These are phyloP conservation scores for Quercus bicolor DNA, from an alignment of 306 rosid genomes.

Conservation along the genomic window DNA sequence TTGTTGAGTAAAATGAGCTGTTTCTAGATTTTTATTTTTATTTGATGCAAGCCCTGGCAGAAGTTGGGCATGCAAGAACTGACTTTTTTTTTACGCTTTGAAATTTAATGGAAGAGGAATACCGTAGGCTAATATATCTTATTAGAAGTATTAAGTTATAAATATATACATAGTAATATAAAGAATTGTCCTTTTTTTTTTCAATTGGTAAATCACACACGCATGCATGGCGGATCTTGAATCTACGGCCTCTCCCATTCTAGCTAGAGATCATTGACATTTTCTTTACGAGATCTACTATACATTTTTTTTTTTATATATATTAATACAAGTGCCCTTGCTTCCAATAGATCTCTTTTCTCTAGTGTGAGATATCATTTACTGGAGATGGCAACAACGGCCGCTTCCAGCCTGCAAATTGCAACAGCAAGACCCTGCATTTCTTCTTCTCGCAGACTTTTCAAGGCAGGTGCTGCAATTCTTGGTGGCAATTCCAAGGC, in stretches of 20 bases:
- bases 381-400: slow-evolving; percentile 60
- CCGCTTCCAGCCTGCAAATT: slow-evolving; percentile 62
- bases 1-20: neutral
- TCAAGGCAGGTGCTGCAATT: slow-evolving; percentile 27
- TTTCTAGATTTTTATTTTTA: neutral
- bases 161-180: no score
- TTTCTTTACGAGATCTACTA: neutral
- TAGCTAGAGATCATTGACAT: neutral
- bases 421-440: slow-evolving; percentile 50
- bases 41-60: neutral
- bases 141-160: neutral
- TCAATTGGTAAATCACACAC: neutral
- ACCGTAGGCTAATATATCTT: neutral
- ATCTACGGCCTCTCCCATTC: neutral
- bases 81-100: neutral
- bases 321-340: slow-evolving; percentile 15
- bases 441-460: slow-evolving; percentile 42
- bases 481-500: slow-evolving; percentile 37
- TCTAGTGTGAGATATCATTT: slow-evolving; percentile 27
- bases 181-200: neutral
- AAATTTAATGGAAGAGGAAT: neutral
- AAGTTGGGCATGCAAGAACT: neutral
- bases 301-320: neutral
- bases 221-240: neutral
- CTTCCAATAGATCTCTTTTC: slow-evolving; percentile 29